A percentile compares a stretch with the other conserved stretches of the same genome.
Evolutionary conservation across 768 basidiomycete genomes (phyloP).

Genomic region (Phanerochaete carnosa): DNA sequence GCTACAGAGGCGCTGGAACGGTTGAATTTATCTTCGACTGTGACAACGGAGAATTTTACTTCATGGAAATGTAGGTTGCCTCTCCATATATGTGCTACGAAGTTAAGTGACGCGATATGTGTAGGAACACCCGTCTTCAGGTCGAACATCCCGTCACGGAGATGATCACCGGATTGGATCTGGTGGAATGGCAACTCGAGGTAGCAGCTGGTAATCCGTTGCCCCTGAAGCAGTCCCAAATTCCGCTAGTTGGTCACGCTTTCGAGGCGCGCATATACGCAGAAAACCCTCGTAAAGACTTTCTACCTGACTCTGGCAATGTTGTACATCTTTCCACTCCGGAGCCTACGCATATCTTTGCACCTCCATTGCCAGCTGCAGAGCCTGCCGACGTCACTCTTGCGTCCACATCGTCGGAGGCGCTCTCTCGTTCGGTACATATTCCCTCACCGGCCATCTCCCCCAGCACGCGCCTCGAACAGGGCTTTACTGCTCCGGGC

Average conservation of each 20-base stretch:
- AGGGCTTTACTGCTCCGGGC: constrained; percentile 79
- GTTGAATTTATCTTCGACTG: constrained; percentile 99
- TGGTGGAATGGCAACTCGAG: constrained; percentile 95
- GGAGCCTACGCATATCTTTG: constrained; percentile 64
- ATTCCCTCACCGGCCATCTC: constrained; percentile 27
- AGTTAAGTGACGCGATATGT: not conserved
- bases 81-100: not conserved
- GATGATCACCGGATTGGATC: constrained; percentile 91
- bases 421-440: constrained; percentile 18
- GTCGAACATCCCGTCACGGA: constrained; percentile 94
- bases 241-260: constrained; percentile 88
- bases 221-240: constrained; percentile 69
- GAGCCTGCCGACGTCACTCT: constrained; percentile 11
- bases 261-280: constrained; percentile 97
- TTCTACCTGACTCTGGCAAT: constrained; percentile 86
- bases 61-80: constrained; percentile 87
- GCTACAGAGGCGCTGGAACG: constrained; percentile 88
- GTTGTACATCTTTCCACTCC: constrained; percentile 83
- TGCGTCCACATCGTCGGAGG: not conserved
- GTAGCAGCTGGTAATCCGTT: constrained; percentile 88
- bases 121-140: constrained; percentile 81
- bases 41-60: constrained; percentile 81
- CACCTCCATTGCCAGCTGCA: constrained; percentile 38
- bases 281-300: constrained; percentile 90
- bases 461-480: constrained; percentile 80